Conservation (phyloP, 2,329 filamentous ascomycete species). For the Aspergillus intermedius region DNA sequence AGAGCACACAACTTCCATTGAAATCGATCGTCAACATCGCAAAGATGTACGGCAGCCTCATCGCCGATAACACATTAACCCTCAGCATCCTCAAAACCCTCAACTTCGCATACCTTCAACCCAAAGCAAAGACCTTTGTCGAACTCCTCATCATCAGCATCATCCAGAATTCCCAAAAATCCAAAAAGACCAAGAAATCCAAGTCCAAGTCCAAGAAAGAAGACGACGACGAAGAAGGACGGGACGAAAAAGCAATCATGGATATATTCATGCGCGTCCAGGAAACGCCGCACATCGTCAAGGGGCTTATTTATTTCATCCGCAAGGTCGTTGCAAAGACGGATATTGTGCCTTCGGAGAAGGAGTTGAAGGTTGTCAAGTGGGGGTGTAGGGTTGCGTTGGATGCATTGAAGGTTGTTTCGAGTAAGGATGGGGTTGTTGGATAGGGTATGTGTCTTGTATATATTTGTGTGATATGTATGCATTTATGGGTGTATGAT, state of each 20-base stretch:
- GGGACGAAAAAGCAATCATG: constrained; percentile 54
- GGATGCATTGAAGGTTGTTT: constrained; percentile 34
- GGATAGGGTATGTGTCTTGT: background rate
- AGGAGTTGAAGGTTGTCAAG: constrained; percentile 47
- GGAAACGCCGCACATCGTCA: constrained; percentile 61
- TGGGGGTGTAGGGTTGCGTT: constrained; percentile 39
- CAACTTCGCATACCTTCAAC: constrained; percentile 70
- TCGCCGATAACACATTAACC: constrained; percentile 53
- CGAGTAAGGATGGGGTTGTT: constrained; percentile 7
- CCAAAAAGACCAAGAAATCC: constrained; percentile 22
- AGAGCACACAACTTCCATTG: constrained; percentile 42
- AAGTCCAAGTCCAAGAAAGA: constrained; percentile 19
- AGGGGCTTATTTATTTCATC: constrained; percentile 73
- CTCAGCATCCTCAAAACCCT: constrained; percentile 57
- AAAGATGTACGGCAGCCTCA: constrained; percentile 58
- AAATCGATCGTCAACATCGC: constrained; percentile 61
- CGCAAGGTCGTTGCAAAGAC: constrained; percentile 67
- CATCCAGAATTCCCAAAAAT: constrained; percentile 60
- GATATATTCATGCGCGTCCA: constrained; percentile 61
- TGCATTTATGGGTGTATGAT: too few relatives aligned
- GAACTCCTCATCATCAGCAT: constrained; percentile 73
- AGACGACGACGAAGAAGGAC: constrained; percentile 8
- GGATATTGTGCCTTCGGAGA: constrained; percentile 43
- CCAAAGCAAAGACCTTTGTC: constrained; percentile 69
- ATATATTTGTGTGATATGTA: background rate